Evolutionary conservation across 805 yeast species (phyloP).

Genomic region (Lipomyces yamanashiensis): DNA sequence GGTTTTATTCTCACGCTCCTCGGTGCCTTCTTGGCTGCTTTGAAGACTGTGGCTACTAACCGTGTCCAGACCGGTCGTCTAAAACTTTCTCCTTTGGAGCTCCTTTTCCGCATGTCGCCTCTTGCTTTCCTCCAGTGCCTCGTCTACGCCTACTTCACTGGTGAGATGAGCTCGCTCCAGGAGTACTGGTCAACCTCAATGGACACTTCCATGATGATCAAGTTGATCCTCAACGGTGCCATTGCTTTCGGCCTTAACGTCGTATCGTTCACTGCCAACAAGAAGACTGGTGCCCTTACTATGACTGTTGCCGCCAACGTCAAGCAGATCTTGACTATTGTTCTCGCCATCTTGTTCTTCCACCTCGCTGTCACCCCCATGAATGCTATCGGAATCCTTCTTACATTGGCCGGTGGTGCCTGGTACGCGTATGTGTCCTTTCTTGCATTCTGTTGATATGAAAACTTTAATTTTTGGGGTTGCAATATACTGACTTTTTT

Average conservation of each 20-base stretch:
- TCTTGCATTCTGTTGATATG: not conserved
- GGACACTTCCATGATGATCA: constrained; percentile 35
- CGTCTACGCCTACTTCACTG: constrained; percentile 40
- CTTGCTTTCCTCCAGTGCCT: constrained; percentile 40
- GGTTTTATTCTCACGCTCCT: constrained; percentile 41
- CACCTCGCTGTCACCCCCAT: constrained; percentile 40
- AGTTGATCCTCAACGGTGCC: constrained; percentile 39
- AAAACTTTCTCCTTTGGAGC: constrained; percentile 39
- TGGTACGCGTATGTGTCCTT: constrained; percentile 39
- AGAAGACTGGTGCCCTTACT: constrained; percentile 42
- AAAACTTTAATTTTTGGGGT: not conserved
- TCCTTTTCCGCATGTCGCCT: constrained; percentile 42
- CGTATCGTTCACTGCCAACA: constrained; percentile 42
- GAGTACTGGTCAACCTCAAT: constrained; percentile 32
- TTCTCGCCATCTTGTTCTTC: constrained; percentile 41
- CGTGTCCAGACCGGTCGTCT: constrained; percentile 42
- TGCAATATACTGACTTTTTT: not conserved
- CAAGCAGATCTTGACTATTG: constrained; percentile 42
- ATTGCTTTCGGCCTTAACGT: constrained; percentile 41
- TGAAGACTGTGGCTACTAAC: constrained; percentile 42
- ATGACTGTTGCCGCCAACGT: constrained; percentile 43
- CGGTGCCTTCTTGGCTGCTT: constrained; percentile 41
- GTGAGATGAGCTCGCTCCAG: constrained; percentile 35
- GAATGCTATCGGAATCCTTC: constrained; percentile 40
- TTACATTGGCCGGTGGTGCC: constrained; percentile 41